Conservation (phyloP, 352 stramenopile genomes). For the Peronospora destructor region DNA sequence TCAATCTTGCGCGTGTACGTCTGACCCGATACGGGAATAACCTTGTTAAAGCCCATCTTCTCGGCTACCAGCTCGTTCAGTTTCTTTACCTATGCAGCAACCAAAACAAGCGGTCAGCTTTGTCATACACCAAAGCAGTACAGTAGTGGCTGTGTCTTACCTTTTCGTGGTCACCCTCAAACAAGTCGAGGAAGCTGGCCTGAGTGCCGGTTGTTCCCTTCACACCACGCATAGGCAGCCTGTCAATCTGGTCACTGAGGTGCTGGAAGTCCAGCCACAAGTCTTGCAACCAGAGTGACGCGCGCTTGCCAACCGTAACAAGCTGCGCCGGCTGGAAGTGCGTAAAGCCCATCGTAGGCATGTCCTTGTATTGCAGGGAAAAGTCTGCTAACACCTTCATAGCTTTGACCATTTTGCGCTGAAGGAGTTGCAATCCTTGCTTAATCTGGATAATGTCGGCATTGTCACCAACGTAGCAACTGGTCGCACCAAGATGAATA, state of each 20-base stretch:
- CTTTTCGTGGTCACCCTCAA: constrained; percentile 98
- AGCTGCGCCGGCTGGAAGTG: constrained; percentile 99
- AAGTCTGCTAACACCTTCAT: constrained; percentile 94
- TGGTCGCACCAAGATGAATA: constrained; percentile 98
- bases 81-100: constrained; percentile 80
- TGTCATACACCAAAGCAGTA: not conserved
- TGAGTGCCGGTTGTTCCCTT: constrained; percentile 99
- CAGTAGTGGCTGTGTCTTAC: constrained; percentile 6
- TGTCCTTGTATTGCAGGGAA: constrained; percentile 91
- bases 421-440: constrained; percentile 92
- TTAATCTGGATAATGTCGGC: constrained; percentile 98
- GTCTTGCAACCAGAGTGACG: constrained; percentile 97
- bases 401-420: constrained; percentile 96
- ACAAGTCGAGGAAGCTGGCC: constrained; percentile 97
- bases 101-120: constrained; percentile 5
- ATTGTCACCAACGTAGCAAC: constrained; percentile 98
- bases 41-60: constrained; percentile 96
- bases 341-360: constrained; percentile 98
- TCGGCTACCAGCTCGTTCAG: constrained; percentile 94
- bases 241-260: constrained; percentile 92
- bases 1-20: constrained; percentile 99
- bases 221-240: constrained; percentile 94
- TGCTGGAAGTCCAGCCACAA: constrained; percentile 95
- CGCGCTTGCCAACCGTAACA: constrained; percentile 97
- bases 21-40: constrained; percentile 96